These are phyloP conservation scores for Eragrostis tef DNA, from an alignment of 202 grass and related monocot genomes.

Conservation along the genomic window DNA sequence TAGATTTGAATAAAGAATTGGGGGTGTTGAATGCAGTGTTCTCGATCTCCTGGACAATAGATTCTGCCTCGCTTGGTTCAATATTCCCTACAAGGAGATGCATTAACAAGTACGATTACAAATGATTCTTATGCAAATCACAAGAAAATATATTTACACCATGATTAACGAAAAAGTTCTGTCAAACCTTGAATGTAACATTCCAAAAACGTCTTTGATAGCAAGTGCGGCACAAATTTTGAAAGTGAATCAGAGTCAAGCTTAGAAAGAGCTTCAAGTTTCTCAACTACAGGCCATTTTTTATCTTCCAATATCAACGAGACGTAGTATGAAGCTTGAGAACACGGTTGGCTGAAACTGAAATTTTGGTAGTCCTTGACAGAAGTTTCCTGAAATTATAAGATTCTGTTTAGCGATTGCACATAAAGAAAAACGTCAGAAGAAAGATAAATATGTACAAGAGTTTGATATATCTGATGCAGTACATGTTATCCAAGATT, in stretches of 20 bases:
- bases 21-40: constrained; percentile 69
- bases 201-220: constrained; percentile 82
- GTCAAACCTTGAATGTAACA: constrained; percentile 77
- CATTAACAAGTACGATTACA: constrained; percentile 27
- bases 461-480: constrained; percentile 2
- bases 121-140: constrained; percentile 27
- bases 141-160: constrained; percentile 23
- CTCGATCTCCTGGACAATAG: constrained; percentile 70
- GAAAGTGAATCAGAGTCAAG: constrained; percentile 67
- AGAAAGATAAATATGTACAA: background rate
- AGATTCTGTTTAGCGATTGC: constrained; percentile 38
- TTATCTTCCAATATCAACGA: constrained; percentile 74
- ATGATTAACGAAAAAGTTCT: constrained; percentile 31
- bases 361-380: constrained; percentile 86
- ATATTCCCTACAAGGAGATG: constrained; percentile 72
- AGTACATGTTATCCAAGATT: background rate
- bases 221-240: constrained; percentile 62
- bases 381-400: constrained; percentile 74
- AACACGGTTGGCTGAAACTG: constrained; percentile 65
- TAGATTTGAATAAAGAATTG: constrained; percentile 65
- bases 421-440: constrained; percentile 32
- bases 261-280: constrained; percentile 70
- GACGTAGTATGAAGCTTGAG: constrained; percentile 75
- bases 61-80: constrained; percentile 78
- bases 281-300: constrained; percentile 68